Percentiles rank a stretch among this genome's conserved stretches.
Evolutionary conservation across 140 eudicot species (phyloP).

Genomic region (Oenanthe javanica): DNA sequence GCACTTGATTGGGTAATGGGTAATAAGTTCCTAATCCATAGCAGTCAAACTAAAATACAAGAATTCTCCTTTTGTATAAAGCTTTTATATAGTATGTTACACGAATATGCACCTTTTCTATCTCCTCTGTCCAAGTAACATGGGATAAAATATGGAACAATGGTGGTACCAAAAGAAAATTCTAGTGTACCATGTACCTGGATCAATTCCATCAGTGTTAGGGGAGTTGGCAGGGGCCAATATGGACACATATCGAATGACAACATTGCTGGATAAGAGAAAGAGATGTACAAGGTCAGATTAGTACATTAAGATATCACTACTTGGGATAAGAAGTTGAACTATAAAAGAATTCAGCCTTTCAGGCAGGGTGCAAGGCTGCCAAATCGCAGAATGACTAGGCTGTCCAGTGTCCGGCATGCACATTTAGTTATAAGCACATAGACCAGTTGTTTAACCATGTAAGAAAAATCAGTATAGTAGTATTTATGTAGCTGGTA

Average conservation of each 20-base stretch:
- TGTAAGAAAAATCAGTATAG: not conserved
- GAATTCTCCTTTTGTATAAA: not conserved
- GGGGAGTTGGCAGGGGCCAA: slow-evolving; percentile 87
- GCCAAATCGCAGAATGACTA: not conserved
- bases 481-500: too few relatives aligned
- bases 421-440: not conserved
- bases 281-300: not conserved
- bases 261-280: slow-evolving; percentile 65
- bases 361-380: not conserved
- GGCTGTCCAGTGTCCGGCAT: not conserved
- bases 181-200: slow-evolving; percentile 47
- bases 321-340: not conserved
- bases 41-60: not conserved
- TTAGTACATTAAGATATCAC: not conserved
- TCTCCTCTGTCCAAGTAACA: not conserved
- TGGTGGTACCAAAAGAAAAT: not conserved
- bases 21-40: not conserved
- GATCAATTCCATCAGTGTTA: slow-evolving; percentile 96
- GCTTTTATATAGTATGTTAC: not conserved
- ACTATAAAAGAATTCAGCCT: not conserved
- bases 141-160: not conserved
- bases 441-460: not conserved
- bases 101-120: not conserved
- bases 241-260: slow-evolving; percentile 70
- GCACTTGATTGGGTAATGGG: not conserved